Base-by-base conservation (phyloP, 345 rosid species). In the Eucalyptus melliodora region DNA sequence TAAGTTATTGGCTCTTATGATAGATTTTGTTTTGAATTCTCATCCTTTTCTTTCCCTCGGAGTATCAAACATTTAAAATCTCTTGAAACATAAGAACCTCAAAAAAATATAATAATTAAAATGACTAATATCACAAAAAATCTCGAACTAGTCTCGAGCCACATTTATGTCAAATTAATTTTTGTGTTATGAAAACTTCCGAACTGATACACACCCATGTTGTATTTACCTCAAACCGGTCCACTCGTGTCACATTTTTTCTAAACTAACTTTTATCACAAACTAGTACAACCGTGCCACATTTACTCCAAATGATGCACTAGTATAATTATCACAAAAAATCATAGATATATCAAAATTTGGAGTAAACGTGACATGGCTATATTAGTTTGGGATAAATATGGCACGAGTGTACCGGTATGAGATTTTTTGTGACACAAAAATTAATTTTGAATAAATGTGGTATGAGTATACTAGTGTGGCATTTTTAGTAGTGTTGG, bases 391-490 rank as follows among this genome's bases (percentile, higher is more conserved):
- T 53, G 23, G 9, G 4, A 51, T 51, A 51, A 53, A 53, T 53
- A 53, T 19, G 5, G 1, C 0, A 53, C 2, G 2, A 21, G 11
- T 21, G 5, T 53, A 53, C 5, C 5, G 11, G 26, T 21, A 21
- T 53, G 59, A 21, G 26, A 53, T 8, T 53, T 53, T 53, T 19
- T 8, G 59, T 8, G 26, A 53, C 11, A 21, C 26, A 53, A 30
- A 30, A 62, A 3, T 62, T 16, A 62, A 30, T 30, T 62, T 30
- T 30, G 72, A 15, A 5, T 62, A 65, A 65, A 65, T 65, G 37
- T 6, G 34, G 26, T 8, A 53, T 53, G 59, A 21, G 59, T 53
- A 8, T 53, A 19, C 9, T 53, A 21, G 59, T 53, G 59, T 53
- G 59, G 59, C 1, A 30, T 65, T 65, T 65, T 30, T 60, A 9